phyloP scores from a whole-genome alignment of 805 yeast genomes.

The Yarrowia sp. region DNA sequence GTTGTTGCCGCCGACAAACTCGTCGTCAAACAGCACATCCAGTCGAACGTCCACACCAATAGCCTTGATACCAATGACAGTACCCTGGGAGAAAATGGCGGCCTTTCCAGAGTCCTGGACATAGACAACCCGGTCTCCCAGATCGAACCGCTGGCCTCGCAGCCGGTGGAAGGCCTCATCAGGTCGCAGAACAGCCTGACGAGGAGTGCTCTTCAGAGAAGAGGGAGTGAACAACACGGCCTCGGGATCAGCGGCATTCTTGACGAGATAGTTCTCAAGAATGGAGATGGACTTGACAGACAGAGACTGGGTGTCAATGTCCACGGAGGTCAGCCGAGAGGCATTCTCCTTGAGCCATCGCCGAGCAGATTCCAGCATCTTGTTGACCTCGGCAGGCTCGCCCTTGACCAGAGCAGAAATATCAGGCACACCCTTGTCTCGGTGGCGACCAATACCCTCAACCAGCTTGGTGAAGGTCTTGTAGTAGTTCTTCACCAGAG shows the following conservation, averaged over 20 bases:
- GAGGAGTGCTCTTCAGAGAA: slow-evolving; percentile 77
- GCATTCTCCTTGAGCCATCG: slow-evolving; percentile 48
- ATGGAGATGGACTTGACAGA: slow-evolving; percentile 61
- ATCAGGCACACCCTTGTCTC: slow-evolving; percentile 31
- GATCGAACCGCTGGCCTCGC: slow-evolving; percentile 67
- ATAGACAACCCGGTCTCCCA: slow-evolving; percentile 88
- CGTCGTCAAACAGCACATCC: slow-evolving; percentile 78
- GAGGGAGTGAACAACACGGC: slow-evolving; percentile 49
- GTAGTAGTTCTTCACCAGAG: slow-evolving; percentile 59
- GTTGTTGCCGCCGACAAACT: slow-evolving; percentile 76
- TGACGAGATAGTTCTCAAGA: slow-evolving; percentile 60
- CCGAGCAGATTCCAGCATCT: slow-evolving; percentile 43
- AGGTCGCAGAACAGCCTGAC: slow-evolving; percentile 76
- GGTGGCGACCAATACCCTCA: slow-evolving; percentile 36
- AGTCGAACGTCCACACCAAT: slow-evolving; percentile 53
- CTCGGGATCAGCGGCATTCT: slow-evolving; percentile 40
- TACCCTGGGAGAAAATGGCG: slow-evolving; percentile 82
- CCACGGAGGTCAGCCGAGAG: slow-evolving; percentile 52
- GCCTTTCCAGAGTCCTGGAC: slow-evolving; percentile 86
- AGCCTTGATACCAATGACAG: slow-evolving; percentile 71
- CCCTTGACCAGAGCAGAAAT: slow-evolving; percentile 26
- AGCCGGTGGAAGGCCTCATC: slow-evolving; percentile 65
- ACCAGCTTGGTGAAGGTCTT: slow-evolving; percentile 61
- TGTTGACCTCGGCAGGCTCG: slow-evolving; percentile 34
- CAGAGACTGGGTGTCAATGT: slow-evolving; percentile 74